Percentiles rank a stretch among this genome's conserved stretches.
phyloP scores from a whole-genome alignment of 208 protist species.

The Trypanosoma lewisi region DNA sequence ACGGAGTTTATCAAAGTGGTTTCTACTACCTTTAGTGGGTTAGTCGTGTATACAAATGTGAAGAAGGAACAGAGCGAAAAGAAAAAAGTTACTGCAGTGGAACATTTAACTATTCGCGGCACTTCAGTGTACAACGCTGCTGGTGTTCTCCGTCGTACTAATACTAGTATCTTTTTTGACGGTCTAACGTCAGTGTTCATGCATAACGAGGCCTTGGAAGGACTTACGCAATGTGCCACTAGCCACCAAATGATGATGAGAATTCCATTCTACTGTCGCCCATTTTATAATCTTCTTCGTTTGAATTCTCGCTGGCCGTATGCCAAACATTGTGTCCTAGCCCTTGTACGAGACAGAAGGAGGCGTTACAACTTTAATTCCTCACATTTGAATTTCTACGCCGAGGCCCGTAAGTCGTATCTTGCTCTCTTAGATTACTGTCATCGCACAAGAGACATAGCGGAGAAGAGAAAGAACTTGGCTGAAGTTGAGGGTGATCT shows the following conservation, averaged over 20 bases:
- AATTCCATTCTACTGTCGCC: conserved; percentile 58
- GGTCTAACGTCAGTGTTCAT: conserved; percentile 32
- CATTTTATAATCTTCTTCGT: conserved; percentile 32
- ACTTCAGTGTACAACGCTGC: conserved; percentile 48
- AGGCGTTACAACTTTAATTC: conserved; percentile 77
- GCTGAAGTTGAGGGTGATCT: conserved; percentile 72
- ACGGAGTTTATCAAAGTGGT: conserved; percentile 46
- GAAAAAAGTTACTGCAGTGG: conserved; percentile 29
- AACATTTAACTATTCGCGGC: conserved; percentile 34
- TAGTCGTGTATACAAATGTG: conserved; percentile 26
- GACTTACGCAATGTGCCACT: conserved; percentile 47
- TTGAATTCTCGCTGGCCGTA: conserved; percentile 62
- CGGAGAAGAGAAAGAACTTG: conserved; percentile 40
- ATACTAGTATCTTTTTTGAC: conserved; percentile 41
- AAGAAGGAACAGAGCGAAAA: not conserved
- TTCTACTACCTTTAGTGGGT: conserved; percentile 25
- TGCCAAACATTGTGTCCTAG: conserved; percentile 43
- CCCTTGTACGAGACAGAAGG: conserved; percentile 46
- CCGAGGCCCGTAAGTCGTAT: conserved; percentile 58
- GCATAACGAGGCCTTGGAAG: conserved; percentile 44
- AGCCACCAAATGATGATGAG: conserved; percentile 38
- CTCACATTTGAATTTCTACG: conserved; percentile 69
- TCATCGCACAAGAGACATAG: conserved; percentile 44
- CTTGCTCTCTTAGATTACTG: conserved; percentile 65
- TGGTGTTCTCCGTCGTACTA: conserved; percentile 48